A percentile compares a stretch with the other conserved stretches of the same genome.
These are phyloP conservation scores for Penicillium pulvis DNA, from an alignment of 495 filamentous ascomycete genomes.

Conservation along the genomic window DNA sequence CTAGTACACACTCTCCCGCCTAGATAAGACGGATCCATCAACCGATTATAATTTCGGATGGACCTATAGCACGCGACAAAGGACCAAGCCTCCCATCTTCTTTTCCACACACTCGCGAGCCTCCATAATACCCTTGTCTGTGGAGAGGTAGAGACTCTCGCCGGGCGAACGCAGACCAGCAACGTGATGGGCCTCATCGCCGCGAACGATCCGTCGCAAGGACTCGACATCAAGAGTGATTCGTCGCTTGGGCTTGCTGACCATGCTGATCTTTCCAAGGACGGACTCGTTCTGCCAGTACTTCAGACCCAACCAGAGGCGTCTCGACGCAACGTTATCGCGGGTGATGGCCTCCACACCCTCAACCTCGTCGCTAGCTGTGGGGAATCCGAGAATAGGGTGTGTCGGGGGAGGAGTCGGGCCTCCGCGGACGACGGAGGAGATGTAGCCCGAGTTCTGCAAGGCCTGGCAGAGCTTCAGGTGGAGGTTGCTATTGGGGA, in stretches of 20 bases:
- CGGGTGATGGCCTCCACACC: conserved; percentile 65
- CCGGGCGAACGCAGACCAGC: conserved; percentile 75
- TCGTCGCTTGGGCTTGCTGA: conserved; percentile 76
- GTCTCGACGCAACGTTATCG: conserved; percentile 72
- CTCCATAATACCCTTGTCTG: conserved; percentile 81
- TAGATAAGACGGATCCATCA: conserved; percentile 8
- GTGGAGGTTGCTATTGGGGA: conserved; percentile 81
- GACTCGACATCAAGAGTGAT: conserved; percentile 63
- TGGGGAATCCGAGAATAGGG: conserved; percentile 49
- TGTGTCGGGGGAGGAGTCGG: conserved; percentile 61
- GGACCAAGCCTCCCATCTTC: conserved; percentile 78
- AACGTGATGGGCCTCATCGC: conserved; percentile 63
- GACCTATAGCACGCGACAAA: conserved; percentile 65
- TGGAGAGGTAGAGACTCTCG: conserved; percentile 80
- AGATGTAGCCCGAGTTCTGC: conserved; percentile 80
- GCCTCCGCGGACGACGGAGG: conserved; percentile 78
- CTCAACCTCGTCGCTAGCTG: conserved; percentile 36
- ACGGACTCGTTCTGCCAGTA: conserved; percentile 91
- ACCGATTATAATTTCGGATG: conserved; percentile 8
- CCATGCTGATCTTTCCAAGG: conserved; percentile 64
- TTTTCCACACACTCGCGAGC: conserved; percentile 82
- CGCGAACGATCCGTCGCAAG: conserved; percentile 65
- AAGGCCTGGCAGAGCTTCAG: conserved; percentile 74
- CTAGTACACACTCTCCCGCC: conserved; percentile 7
- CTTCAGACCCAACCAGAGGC: conserved; percentile 92